Conservation (phyloP, 2,329 filamentous ascomycete species). For the Penicillium palitans region DNA sequence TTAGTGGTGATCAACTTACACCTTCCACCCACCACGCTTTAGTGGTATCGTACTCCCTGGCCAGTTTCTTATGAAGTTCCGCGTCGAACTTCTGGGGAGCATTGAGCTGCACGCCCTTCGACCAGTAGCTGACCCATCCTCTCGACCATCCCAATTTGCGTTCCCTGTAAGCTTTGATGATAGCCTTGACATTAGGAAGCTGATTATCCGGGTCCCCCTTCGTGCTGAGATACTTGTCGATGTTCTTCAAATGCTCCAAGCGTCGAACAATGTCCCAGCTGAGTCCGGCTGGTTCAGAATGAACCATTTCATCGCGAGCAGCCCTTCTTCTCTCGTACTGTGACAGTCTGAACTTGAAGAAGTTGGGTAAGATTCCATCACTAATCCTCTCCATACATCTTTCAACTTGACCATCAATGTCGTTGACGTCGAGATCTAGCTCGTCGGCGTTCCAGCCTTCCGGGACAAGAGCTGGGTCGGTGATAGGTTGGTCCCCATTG, state of each 20-base stretch:
- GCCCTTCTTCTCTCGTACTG: background rate
- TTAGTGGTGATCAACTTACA: background rate
- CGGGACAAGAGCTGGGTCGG: background rate
- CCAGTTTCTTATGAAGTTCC: background rate
- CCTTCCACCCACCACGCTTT: slow-evolving; percentile 12
- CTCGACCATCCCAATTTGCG: background rate
- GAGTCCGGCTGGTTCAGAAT: background rate
- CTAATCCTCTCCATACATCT: slow-evolving; percentile 2
- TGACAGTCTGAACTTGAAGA: background rate
- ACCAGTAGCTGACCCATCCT: slow-evolving; percentile 14
- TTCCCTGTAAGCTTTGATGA: slow-evolving; percentile 5
- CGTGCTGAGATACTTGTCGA: background rate
- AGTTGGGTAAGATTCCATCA: background rate
- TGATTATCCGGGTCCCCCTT: slow-evolving; percentile 4
- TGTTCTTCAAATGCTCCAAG: background rate
- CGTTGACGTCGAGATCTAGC: background rate
- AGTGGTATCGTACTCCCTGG: background rate
- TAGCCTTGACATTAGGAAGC: slow-evolving; percentile 1
- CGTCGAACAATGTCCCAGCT: background rate
- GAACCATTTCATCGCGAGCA: background rate
- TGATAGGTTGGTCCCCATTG: background rate
- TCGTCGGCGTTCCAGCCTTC: slow-evolving; percentile 3
- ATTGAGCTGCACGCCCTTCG: slow-evolving; percentile 7
- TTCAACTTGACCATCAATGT: slow-evolving; percentile 1
- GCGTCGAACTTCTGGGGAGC: slow-evolving; percentile 2